phyloP scores from a whole-genome alignment of 2,329 filamentous ascomycete genomes.

The Paraphaeosphaeria sporulosa region DNA sequence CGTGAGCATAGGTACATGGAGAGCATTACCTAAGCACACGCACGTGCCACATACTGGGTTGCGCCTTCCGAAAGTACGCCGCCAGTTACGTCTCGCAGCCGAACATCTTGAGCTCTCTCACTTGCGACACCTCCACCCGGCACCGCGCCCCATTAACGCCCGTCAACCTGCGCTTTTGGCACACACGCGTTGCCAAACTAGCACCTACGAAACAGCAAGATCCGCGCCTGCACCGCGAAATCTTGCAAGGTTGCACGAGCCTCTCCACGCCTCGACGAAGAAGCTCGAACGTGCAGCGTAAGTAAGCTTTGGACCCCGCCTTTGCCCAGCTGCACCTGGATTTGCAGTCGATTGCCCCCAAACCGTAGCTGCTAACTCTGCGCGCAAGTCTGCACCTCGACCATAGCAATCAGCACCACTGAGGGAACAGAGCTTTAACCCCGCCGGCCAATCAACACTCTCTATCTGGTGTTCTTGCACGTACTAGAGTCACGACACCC shows the following conservation, averaged over 20 bases:
- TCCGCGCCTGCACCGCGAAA: conserved; percentile 49
- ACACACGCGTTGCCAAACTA: conserved; percentile 16
- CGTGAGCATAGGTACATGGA: no score
- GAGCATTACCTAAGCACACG: not conserved
- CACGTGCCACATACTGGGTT: not conserved
- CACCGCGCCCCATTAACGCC: conserved; percentile 15
- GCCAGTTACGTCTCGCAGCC: conserved; percentile 15
- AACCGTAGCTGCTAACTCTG: not conserved
- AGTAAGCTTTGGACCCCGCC: conserved; percentile 6
- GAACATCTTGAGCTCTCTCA: conserved; percentile 18
- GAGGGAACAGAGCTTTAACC: conserved; percentile 3
- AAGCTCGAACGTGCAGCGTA: conserved; percentile 19
- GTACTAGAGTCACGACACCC: conserved; percentile 8
- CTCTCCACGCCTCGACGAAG: conserved; percentile 25
- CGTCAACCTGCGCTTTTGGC: conserved; percentile 19
- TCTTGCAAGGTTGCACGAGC: conserved; percentile 26
- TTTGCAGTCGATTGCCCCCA: conserved; percentile 10
- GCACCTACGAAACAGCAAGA: conserved; percentile 26
- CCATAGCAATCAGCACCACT: not conserved
- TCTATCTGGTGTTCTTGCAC: conserved; percentile 1
- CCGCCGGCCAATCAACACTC: conserved; percentile 8
- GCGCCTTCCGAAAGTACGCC: conserved; percentile 11
- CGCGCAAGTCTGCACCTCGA: not conserved
- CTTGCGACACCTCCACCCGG: conserved; percentile 14
- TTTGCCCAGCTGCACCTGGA: conserved; percentile 14